A percentile compares a stretch with the other conserved stretches of the same genome.
Evolutionary conservation across 2,329 filamentous ascomycete species (phyloP).

Genomic region (Cytospora chrysosperma): DNA sequence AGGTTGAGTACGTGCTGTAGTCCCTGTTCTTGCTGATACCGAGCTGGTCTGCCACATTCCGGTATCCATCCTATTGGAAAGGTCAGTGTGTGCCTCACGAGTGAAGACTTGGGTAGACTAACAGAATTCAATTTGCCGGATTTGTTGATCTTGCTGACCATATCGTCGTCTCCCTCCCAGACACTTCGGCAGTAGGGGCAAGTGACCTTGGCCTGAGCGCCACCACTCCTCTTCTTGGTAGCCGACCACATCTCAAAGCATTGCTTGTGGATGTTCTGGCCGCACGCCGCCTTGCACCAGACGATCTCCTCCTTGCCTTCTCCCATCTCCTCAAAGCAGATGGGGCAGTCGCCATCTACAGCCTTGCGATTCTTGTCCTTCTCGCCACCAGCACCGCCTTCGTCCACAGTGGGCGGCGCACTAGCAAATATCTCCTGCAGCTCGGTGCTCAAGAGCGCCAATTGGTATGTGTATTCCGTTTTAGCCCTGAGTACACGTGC

Average conservation of each 20-base stretch:
- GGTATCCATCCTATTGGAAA: constrained; percentile 50
- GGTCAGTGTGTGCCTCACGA: background rate
- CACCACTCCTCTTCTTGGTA: constrained; percentile 40
- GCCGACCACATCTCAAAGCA: constrained; percentile 56
- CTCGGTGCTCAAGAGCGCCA: constrained; percentile 58
- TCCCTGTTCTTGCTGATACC: constrained; percentile 55
- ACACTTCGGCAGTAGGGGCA: constrained; percentile 61
- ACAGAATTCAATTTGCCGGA: constrained; percentile 36
- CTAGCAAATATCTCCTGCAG: constrained; percentile 56
- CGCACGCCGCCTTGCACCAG: constrained; percentile 53
- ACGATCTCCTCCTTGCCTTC: constrained; percentile 40
- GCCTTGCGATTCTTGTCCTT: constrained; percentile 45
- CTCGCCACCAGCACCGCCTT: constrained; percentile 26
- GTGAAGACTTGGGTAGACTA: background rate
- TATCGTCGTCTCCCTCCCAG: constrained; percentile 51
- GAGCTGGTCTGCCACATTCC: constrained; percentile 61
- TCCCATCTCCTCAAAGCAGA: constrained; percentile 52
- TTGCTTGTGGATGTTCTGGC: constrained; percentile 53
- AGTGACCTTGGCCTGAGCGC: constrained; percentile 41
- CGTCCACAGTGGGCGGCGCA: constrained; percentile 50
- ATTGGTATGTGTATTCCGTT: constrained; percentile 58
- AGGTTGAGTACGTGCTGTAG: constrained; percentile 17
- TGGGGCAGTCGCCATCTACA: constrained; percentile 54
- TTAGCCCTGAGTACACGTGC: constrained; percentile 58
- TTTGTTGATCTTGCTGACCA: constrained; percentile 45